Evolutionary conservation across 1,284 basidiomycete genomes (phyloP).

Genomic region (Athelia psychrophila): DNA sequence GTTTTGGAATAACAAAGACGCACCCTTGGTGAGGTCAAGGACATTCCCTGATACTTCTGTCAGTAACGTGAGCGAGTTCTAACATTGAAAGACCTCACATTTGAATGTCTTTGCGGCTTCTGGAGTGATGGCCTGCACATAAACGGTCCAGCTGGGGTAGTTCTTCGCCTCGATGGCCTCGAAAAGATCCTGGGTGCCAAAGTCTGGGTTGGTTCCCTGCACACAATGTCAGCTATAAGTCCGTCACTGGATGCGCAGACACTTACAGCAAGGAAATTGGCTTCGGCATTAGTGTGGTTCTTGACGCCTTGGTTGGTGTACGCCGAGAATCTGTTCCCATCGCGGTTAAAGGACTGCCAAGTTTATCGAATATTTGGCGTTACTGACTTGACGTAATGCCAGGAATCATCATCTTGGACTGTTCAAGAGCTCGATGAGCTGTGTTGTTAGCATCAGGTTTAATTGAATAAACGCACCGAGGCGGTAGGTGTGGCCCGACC

Average conservation of each 20-base stretch:
- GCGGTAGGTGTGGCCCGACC: slow-evolving; percentile 17
- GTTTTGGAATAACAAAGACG: too few relatives aligned
- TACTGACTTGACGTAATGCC: slow-evolving; percentile 20
- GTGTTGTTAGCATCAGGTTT: neutral
- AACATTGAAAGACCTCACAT: slow-evolving; percentile 11
- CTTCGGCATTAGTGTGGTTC: slow-evolving; percentile 77
- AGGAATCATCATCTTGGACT: slow-evolving; percentile 10
- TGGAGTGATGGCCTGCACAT: slow-evolving; percentile 28
- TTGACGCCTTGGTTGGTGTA: slow-evolving; percentile 91
- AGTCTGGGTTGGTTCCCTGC: slow-evolving; percentile 30
- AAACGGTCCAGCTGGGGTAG: slow-evolving; percentile 32
- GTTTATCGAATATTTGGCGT: neutral
- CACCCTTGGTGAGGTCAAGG: slow-evolving; percentile 85
- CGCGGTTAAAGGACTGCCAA: slow-evolving; percentile 38
- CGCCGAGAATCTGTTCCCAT: slow-evolving; percentile 88
- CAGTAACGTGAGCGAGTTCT: too few relatives aligned
- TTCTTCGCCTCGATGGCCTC: slow-evolving; percentile 31
- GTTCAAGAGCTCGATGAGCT: neutral
- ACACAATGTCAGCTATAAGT: neutral
- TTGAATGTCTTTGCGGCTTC: slow-evolving; percentile 31
- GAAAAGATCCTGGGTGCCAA: slow-evolving; percentile 32
- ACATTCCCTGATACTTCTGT: slow-evolving; percentile 74
- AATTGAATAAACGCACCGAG: neutral
- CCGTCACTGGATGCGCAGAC: slow-evolving; percentile 34
- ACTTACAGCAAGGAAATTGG: slow-evolving; percentile 74